Base-by-base conservation (phyloP, 2,329 filamentous ascomycete species). In the Neoarthrinium moseri region DNA sequence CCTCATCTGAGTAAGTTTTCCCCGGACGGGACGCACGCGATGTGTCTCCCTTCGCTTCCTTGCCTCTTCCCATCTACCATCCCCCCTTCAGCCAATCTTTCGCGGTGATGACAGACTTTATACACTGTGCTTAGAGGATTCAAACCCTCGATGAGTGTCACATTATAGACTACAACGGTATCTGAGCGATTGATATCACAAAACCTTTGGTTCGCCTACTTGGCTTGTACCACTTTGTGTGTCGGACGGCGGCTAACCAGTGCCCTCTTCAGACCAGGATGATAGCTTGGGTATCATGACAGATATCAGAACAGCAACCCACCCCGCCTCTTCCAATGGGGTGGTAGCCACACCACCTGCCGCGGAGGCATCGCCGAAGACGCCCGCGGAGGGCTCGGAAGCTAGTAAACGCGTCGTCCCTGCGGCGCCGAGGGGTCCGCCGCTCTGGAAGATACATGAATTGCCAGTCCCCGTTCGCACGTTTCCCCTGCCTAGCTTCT, bases 101-200 rank as follows among this genome's bases (percentile, higher is more conserved):
- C 69, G 73, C 73, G 63, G 61, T 85, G 83, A 86, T 86, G 83
- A 86, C 76, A 78, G 69, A 68, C 56, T 66, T 69, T 63, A 67
- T 60, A 64, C 59, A 44, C 60, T 56, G 59, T 73, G 74, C 80
- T 71, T 74, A 84, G 78, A 79, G 76, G 73, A 71, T 75, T 67
- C 75, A 73, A 69, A 73, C 63, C 73, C 79, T 81, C 78, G 54
- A 70, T 86, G 83, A 76, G 71, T 70, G 80, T 72, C 77, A 73
- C 73, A 78, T 77, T 81, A 84, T 86, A 87, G 88, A 94, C 89
- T 94, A 94, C 88, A 92, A 94, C 89, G 89, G 89, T 94, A 94
- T 94, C 89, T 94, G 89, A 94, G 80, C 78, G 74, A 74, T 67
- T 60, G 49, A 64, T 42, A 47, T 57, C 46, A 53, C 46, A 20